Conservation (phyloP, 768 basidiomycete species). For the Tylopilus vinaceipallidus region DNA sequence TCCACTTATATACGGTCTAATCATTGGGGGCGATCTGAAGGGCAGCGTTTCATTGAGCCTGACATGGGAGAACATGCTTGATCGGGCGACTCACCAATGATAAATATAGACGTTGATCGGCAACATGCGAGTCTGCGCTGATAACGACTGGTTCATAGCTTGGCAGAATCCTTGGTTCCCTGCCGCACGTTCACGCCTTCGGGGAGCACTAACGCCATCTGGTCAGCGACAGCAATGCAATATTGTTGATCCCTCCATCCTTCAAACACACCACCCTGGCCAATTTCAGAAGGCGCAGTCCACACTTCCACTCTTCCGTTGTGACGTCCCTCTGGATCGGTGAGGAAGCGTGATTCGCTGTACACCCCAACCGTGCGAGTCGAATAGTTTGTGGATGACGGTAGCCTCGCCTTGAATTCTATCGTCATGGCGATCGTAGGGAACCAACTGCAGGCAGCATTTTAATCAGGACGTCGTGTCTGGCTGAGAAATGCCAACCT, state of each 20-base stretch:
- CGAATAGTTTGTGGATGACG: slow-evolving; percentile 42
- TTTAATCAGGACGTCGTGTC: neutral
- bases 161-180: slow-evolving; percentile 14
- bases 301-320: slow-evolving; percentile 61
- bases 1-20: too few species aligned
- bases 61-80: too few species aligned
- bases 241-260: slow-evolving; percentile 63
- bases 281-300: slow-evolving; percentile 59
- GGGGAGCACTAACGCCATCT: slow-evolving; percentile 53
- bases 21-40: too few species aligned
- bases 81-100: neutral
- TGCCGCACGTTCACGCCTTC: slow-evolving; percentile 27
- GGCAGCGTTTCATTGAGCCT: too few species aligned
- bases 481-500: slow-evolving; percentile 12
- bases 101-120: neutral
- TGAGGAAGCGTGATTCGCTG: slow-evolving; percentile 49
- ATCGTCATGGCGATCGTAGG: slow-evolving; percentile 60
- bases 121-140: neutral
- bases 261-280: slow-evolving; percentile 38
- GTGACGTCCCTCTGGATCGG: slow-evolving; percentile 55
- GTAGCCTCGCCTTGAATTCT: slow-evolving; percentile 63
- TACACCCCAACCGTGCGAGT: slow-evolving; percentile 58
- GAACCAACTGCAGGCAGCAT: slow-evolving; percentile 45
- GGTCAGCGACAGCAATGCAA: slow-evolving; percentile 61
- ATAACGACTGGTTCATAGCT: slow-evolving; percentile 26